phyloP scores from a whole-genome alignment of 129 eudicot genomes.

The Erigeron canadensis region DNA sequence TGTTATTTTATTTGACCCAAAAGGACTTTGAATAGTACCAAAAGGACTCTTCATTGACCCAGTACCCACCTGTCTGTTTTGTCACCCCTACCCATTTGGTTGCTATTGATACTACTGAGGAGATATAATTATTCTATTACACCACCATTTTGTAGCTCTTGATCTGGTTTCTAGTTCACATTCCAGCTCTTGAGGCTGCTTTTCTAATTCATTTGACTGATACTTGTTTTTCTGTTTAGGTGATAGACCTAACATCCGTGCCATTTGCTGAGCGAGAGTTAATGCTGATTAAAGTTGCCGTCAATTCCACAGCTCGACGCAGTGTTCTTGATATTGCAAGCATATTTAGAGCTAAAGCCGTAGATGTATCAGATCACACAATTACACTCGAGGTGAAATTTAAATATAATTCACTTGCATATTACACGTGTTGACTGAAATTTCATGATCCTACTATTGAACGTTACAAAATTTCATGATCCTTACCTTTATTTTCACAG shows the following conservation, averaged over 20 bases:
- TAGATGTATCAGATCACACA: constrained; percentile 94
- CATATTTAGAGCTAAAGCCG: constrained; percentile 92
- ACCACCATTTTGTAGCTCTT: background rate
- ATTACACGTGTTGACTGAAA: background rate
- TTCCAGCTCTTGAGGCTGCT: background rate
- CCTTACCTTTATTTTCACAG: background rate
- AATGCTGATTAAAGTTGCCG: constrained; percentile 89
- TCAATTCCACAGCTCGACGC: constrained; percentile 82
- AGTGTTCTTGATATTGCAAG: constrained; percentile 95
- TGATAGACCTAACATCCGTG: constrained; percentile 63
- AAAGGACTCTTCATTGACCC: background rate
- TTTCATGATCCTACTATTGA: too few species aligned
- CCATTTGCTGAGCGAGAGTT: constrained; percentile 91
- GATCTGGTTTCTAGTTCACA: constrained; percentile 8
- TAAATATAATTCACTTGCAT: background rate
- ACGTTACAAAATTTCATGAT: background rate
- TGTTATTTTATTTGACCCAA: background rate
- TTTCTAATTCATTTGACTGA: constrained; percentile 19
- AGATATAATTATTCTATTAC: background rate
- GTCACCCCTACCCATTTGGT: background rate
- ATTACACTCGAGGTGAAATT: constrained; percentile 77
- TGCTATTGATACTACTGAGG: background rate
- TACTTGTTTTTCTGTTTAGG: constrained; percentile 41
- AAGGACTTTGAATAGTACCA: background rate
- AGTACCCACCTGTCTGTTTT: background rate